Evolutionary conservation across 2,329 filamentous ascomycete genomes (phyloP), one percentile per base, ranked within the genome.

Genomic region (Stromatinia cepivora): DNA sequence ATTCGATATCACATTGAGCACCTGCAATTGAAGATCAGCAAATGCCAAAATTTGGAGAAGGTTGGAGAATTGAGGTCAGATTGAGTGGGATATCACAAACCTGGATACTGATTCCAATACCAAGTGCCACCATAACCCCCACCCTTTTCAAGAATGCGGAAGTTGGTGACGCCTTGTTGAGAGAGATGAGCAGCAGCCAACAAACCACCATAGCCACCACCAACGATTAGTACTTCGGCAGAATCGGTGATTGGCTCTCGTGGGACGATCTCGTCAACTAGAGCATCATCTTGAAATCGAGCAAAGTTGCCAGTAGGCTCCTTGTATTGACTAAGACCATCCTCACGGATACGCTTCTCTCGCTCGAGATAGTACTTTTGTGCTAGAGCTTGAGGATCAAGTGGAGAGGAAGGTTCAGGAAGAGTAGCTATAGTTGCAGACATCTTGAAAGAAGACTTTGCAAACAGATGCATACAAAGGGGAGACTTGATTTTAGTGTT

Each of bases 21-120:
- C 67, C 58, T 88, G 66, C 86, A 85, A 88, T 88, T 15, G 83
- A 86, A 75, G 83, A 87, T 61, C 82, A 85, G 78, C 88, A 88
- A 2, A 61, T 82, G 79, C 46, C 81, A 84, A 81, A 81, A 84
- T 13, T 87, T 84, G 28, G 77, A 70, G 58, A 68, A 39, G 10
- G 39, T n/a, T 17, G 11, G 31, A 67, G 11, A 17, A 57, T 22
- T 22, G 62, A 48, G n/a, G 15, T 66, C 11, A 3, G 17, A 15
- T 66, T n/a, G 4, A 15, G 2, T 1, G 46, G 13, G 45, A 54
- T 68, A 74, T 50, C 75, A 82, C 81, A 78, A 85, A 9, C 83
- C 86, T 3, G 84, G 86, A 72, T 86, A 88, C 69, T 82, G 84
- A 75, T 87, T 86, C 72, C 87, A 85, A 62, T 79, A 79, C 83